Evolutionary conservation across 108 stramenopile genomes (phyloP).

Genomic region (Craspedostauros australis): DNA sequence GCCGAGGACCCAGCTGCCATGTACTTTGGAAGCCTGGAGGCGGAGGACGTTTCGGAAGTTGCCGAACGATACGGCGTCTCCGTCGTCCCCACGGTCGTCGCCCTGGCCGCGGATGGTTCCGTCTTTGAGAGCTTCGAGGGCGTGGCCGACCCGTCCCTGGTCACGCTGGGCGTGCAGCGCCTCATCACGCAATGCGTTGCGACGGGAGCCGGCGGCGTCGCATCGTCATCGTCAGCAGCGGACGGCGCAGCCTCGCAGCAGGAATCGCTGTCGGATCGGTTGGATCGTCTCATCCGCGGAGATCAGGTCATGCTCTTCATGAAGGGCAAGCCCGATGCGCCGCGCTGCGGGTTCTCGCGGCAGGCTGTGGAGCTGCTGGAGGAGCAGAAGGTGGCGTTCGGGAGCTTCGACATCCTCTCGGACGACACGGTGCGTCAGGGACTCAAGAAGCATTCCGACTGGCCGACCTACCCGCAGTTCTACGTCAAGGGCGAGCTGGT

Average conservation of each 20-base stretch:
- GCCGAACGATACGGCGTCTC: slow-evolving; percentile 52
- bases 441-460: slow-evolving; percentile 81
- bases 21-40: slow-evolving; percentile 54
- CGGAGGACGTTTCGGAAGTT: slow-evolving; percentile 61
- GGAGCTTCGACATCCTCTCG: slow-evolving; percentile 81
- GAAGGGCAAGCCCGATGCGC: slow-evolving; percentile 84
- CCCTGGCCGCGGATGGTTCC: slow-evolving; percentile 42
- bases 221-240: slow-evolving; percentile 11
- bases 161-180: slow-evolving; percentile 52
- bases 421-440: slow-evolving; percentile 87
- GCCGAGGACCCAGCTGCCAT: neutral
- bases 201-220: neutral
- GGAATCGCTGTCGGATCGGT: slow-evolving; percentile 43
- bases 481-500: slow-evolving; percentile 92
- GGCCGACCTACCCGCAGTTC: slow-evolving; percentile 96
- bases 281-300: slow-evolving; percentile 48
- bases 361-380: slow-evolving; percentile 77
- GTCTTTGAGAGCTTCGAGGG: slow-evolving; percentile 83
- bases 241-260: neutral
- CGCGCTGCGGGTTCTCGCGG: slow-evolving; percentile 93
- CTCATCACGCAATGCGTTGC: slow-evolving; percentile 7
- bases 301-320: slow-evolving; percentile 91
- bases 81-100: slow-evolving; percentile 85
- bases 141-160: slow-evolving; percentile 65
- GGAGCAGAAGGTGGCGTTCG: slow-evolving; percentile 57